A percentile compares a stretch with the other conserved stretches of the same genome.
Evolutionary conservation across 2,329 filamentous ascomycete species (phyloP).

Genomic region (Penicillium palitans): DNA sequence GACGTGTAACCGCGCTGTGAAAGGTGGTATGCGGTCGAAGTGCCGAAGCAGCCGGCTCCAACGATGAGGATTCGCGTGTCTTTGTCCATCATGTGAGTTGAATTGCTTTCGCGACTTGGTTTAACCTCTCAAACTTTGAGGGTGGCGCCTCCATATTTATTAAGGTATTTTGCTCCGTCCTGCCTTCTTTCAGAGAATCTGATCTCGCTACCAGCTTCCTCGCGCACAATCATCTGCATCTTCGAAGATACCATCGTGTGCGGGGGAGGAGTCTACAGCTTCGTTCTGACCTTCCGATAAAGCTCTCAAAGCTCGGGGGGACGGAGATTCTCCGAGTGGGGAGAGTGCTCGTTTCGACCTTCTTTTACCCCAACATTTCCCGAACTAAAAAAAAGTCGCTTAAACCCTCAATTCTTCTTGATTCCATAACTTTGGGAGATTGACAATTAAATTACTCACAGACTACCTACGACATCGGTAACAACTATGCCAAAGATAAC

Average conservation of each 20-base stretch:
- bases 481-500: neutral
- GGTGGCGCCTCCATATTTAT: slow-evolving; percentile 8
- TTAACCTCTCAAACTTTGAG: neutral
- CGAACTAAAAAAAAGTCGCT: neutral
- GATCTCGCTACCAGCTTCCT: slow-evolving; percentile 7
- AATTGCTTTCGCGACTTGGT: neutral
- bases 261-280: neutral
- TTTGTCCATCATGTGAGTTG: slow-evolving; percentile 4
- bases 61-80: slow-evolving; percentile 11
- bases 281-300: slow-evolving; percentile 10
- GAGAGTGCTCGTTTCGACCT: neutral
- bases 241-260: neutral
- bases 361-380: neutral
- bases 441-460: no score
- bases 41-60: slow-evolving; percentile 14
- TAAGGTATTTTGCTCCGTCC: neutral
- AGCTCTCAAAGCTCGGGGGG: neutral
- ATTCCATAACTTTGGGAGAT: neutral
- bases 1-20: slow-evolving; percentile 11
- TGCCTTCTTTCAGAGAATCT: neutral
- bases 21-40: slow-evolving; percentile 16
- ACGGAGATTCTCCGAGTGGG: neutral
- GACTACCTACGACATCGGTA: no score
- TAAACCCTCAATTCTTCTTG: neutral
- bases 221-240: neutral